Percentiles rank a stretch among this genome's conserved stretches.
Evolutionary conservation across 164 flowering plant species (phyloP).

Genomic region (Magnolia sinica): DNA sequence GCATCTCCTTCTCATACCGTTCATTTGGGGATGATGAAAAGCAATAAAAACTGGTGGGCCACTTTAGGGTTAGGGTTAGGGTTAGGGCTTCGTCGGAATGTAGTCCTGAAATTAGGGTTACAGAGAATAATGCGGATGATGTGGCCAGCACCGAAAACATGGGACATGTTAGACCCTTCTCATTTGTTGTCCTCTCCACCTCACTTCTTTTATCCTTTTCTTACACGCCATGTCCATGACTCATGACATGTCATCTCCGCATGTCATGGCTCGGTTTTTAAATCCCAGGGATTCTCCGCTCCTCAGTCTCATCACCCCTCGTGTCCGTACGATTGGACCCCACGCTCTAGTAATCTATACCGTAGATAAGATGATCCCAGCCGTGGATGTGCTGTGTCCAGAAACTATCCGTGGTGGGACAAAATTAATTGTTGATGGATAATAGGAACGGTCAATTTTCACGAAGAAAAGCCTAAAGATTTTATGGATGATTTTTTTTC

Average conservation of each 20-base stretch:
- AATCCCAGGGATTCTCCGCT: not conserved
- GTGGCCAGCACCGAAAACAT: slow-evolving; percentile 21
- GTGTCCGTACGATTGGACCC: not conserved
- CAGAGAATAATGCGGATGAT: not conserved
- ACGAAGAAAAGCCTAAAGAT: too few relatives aligned
- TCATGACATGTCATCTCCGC: slow-evolving; percentile 14
- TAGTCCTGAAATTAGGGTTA: not conserved
- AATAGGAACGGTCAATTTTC: too few relatives aligned
- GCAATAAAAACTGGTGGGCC: not conserved
- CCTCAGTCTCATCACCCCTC: not conserved
- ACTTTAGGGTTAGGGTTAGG: not conserved
- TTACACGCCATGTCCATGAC: slow-evolving; percentile 9
- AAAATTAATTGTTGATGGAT: too few relatives aligned
- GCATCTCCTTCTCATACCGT: not conserved
- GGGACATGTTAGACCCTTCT: slow-evolving; percentile 14
- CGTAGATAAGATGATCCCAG: not conserved
- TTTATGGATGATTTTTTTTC: too few relatives aligned
- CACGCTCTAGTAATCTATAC: not conserved
- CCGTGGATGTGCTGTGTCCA: not conserved
- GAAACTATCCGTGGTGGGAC: not conserved
- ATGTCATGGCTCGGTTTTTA: slow-evolving; percentile 21
- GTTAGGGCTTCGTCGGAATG: slow-evolving; percentile 2
- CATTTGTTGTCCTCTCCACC: slow-evolving; percentile 7
- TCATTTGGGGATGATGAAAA: not conserved
- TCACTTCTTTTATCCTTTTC: not conserved